Evolutionary conservation across 2,329 filamentous ascomycete genomes (phyloP), one percentile per base, ranked within the genome.

Genomic region (Paraphaeosphaeria minitans): DNA sequence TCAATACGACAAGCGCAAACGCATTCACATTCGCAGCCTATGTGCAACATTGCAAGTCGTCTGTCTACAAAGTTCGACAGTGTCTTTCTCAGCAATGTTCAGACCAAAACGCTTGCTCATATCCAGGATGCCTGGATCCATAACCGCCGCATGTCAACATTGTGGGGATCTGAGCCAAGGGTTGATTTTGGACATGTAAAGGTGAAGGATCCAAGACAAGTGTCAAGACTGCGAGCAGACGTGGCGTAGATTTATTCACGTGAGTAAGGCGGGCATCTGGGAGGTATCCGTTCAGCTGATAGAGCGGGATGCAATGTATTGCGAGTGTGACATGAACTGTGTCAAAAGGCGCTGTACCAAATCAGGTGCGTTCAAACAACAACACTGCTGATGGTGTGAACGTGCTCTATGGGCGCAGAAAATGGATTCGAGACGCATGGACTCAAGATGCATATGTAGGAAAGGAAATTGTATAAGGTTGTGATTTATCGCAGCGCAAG

Each of bases 11-110:
- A 4, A 71, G 55, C 4, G 56, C 69, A 42, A 72, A 67, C 22
- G 67, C 62, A 37, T 67, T 67, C 27, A 70, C 62, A 55, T 68
- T 70, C 59, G 63, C 65, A 14, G n/a, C n/a, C n/a, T n/a, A n/a
- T n/a, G n/a, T n/a, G n/a, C n/a, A 10, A 65, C 47, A 12, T 35
- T 50, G 42, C 61, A 68, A 14, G 59, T 62, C 0, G 56, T 63
- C 39, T 27, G 56, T 33, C 54, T 51, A 0, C 58, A 56, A 9
- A 60, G 56, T 27, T 58, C 21, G 13, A 65, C 57, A 0, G 52
- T 41, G 42, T 61, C 53, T 9, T 52, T 53, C 21, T 41, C 16
- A 41, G 29, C 10, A 14, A 60, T 24, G 41, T 58, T 59, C 49
- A 65, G 51, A 14, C 59, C 59, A 54, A 62, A 58, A 29, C 22